Base-by-base conservation (phyloP, 169 alveolate genomes). In the Cyclospora cayetanensis region DNA sequence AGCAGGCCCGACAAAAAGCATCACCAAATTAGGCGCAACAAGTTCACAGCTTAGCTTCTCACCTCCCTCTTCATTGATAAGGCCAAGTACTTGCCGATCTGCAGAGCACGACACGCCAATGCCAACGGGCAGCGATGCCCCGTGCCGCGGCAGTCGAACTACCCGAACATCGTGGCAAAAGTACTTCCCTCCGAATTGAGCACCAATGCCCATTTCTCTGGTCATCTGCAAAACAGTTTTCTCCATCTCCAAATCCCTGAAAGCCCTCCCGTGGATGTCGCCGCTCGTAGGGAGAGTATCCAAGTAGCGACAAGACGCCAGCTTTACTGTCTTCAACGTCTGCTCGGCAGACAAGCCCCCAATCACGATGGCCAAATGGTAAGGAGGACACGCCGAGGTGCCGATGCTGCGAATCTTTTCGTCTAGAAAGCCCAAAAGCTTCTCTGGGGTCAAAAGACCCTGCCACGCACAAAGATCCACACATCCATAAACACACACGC, bases 71-170 rank as follows among this genome's bases (percentile, higher is more conserved):
- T 84, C 91, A 82, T 95, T 92, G 42, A 96, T 95, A 27, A 92
- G 46, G 35, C 95, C 96, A 91, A 95, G 93, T 9, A 95, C 93
- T 82, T 97, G 98, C 50, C 98, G 82, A 93, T 97, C 98, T 12
- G 98, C 98, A 9, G 98, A 96, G 92, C 98, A 97, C 15, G 98
- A 96, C n/a, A 97, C 98, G 46, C 98, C 98, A 37, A 97, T 95
- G 35, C 97, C 98, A 55, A 97, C 96, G 2, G 98, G 98, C 52
- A 98, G 95, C 4, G 98, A 96, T 5, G 98, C 98, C 5, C 98
- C 97, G 90, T 97, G 98, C 39, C 98, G 77, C 42, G 98, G 98
- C 70, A 97, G 94, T 29, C 98, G 87, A 63, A 97, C 93, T 35
- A 97, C 97, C 37, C 98, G 94, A 41, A 97, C 98, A 80, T 97